These are phyloP conservation scores for Purpureocillium takamizusanense DNA, from an alignment of 2,329 filamentous ascomycete species.

Conservation along the genomic window DNA sequence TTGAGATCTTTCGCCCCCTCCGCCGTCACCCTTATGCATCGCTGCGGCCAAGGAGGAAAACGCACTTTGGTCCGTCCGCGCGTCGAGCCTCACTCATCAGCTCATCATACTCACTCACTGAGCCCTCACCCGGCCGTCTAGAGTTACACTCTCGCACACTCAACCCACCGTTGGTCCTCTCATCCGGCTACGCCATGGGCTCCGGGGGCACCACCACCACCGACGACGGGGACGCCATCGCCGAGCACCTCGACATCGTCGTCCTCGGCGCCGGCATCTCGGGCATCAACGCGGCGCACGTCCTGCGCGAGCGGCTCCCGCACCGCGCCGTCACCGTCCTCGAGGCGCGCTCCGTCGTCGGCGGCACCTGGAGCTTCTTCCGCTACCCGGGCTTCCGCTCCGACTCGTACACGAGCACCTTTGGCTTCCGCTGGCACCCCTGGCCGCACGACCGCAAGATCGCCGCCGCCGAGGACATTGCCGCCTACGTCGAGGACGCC, in stretches of 20 bases:
- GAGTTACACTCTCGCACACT: no score
- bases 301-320: constrained; percentile 49
- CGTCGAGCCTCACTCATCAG: no score
- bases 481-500: constrained; percentile 44
- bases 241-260: constrained; percentile 39
- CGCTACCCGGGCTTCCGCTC: constrained; percentile 66
- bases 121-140: no score
- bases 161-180: no score
- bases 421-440: constrained; percentile 62
- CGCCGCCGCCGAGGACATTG: constrained; percentile 41
- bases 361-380: constrained; percentile 74
- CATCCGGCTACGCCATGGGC: no score
- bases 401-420: constrained; percentile 53
- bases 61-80: no score
- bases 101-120: no score
- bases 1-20: no score
- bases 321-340: constrained; percentile 52
- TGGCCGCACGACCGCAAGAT: constrained; percentile 50
- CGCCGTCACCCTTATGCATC: no score
- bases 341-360: constrained; percentile 55
- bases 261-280: constrained; percentile 66
- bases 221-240: constrained; percentile 1
- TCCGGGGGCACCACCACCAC: no score
- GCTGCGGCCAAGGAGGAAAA: no score
- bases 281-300: constrained; percentile 66